Evolutionary conservation across 164 flowering plant genomes (phyloP).

Genomic region (Stephania japonica): DNA sequence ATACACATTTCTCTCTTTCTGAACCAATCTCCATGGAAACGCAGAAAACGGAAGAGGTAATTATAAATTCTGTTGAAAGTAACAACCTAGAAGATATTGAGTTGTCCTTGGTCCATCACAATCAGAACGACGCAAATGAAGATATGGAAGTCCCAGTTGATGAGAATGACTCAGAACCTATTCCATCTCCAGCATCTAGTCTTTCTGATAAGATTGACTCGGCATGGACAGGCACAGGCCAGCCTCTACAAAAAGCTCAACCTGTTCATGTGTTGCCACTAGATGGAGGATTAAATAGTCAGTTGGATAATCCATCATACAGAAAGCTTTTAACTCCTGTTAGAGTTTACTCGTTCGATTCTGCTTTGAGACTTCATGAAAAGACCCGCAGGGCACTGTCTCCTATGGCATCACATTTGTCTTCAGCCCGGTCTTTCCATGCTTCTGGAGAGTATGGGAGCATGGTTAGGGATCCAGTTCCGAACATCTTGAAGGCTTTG

Average conservation of each 20-base stretch:
- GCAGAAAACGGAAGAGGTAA: constrained; percentile 8
- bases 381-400: constrained; percentile 41
- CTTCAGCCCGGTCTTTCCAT: constrained; percentile 69
- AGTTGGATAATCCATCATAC: constrained; percentile 30
- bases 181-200: constrained; percentile 41
- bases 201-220: constrained; percentile 89
- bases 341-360: constrained; percentile 89
- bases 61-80: not conserved
- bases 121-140: constrained; percentile 20
- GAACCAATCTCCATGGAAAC: constrained; percentile 18
- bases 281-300: constrained; percentile 25
- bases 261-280: constrained; percentile 11
- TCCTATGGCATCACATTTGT: constrained; percentile 52
- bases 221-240: constrained; percentile 80
- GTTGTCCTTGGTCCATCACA: constrained; percentile 15
- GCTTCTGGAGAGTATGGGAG: constrained; percentile 70
- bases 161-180: constrained; percentile 21
- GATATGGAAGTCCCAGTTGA: constrained; percentile 30
- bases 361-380: constrained; percentile 68
- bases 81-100: constrained; percentile 18
- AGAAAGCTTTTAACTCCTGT: constrained; percentile 46
- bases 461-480: constrained; percentile 70
- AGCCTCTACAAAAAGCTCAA: constrained; percentile 22
- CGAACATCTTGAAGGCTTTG: constrained; percentile 36
- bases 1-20: constrained; percentile 11